These are phyloP conservation scores for Prunus mume DNA, from an alignment of 306 rosid genomes.

Conservation along the genomic window DNA sequence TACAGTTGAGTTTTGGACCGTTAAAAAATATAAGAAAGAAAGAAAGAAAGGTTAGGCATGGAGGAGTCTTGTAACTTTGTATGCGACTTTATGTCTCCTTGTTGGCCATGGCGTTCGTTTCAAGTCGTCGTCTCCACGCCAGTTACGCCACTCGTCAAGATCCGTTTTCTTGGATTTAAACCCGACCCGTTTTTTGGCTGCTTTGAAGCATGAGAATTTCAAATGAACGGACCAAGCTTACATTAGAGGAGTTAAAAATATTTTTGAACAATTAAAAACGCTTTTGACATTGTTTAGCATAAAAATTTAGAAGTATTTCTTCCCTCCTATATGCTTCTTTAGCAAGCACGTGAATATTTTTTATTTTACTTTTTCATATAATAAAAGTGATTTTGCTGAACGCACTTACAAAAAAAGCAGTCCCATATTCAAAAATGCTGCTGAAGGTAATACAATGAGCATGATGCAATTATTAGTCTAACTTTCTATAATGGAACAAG, in stretches of 20 bases:
- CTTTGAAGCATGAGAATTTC: background rate
- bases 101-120: background rate
- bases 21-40: background rate
- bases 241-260: no score
- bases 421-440: no score
- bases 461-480: background rate
- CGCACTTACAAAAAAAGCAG: no score
- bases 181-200: constrained; percentile 8
- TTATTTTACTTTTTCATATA: no score
- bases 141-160: constrained; percentile 41
- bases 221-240: background rate
- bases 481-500: no score
- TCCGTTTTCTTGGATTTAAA: no score
- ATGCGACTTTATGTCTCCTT: constrained; percentile 8
- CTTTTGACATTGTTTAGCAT: no score
- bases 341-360: no score
- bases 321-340: no score
- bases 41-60: background rate
- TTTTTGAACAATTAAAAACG: no score
- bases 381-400: no score
- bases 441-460: background rate
- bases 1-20: background rate
- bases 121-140: constrained; percentile 24
- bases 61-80: background rate
- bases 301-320: no score